Base-by-base conservation (phyloP, 129 eudicot genomes). In the Solidago caesia region DNA sequence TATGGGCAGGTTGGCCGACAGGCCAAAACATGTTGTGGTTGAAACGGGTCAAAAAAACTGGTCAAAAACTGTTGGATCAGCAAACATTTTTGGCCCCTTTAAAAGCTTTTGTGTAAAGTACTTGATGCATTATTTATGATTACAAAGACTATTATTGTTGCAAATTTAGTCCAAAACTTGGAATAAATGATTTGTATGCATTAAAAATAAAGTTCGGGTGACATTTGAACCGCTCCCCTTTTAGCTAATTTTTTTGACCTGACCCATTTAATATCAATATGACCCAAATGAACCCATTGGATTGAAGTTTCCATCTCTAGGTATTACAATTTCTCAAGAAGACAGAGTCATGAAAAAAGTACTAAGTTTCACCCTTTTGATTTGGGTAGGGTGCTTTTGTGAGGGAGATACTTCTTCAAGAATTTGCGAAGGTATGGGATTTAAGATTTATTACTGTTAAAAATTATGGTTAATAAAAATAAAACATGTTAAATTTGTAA, bases 371-470 rank as follows among this genome's bases (percentile, higher is more conserved):
- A 42, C 39, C 29, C 49, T 68, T 53, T 44, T 47, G 41, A 27
- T 64, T 67, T n/a, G 70, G 8, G 53, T 89, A 94, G 98, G 98
- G 97, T 72, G 86, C 85, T 27, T 94, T 94, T 77, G 91, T 94
- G 70, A 87, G 98, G 80, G 96, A 91, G 73, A 83, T 94, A 77
- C 87, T 94, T 81, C 89, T 91, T 71, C 91, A 94, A 61, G 98
- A 94, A 88, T 72, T 91, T 43, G 89, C 96, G 3, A 94, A 94
- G 98, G 98, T 93, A 81, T 44, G 68, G 14, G 12, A n/a, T 42
- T 39, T 58, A 44, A 8, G 15, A 51, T 63, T 75, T 42, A 14
- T 75, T 75, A 14, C 43, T 25, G 47, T 16, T 16, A 26, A 61
- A n/a, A 29, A 15, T 13, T 64, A 66, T 42, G 77, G 71, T 76